Percentiles rank a stretch among this genome's conserved stretches.
Evolutionary conservation across 2,329 filamentous ascomycete species (phyloP).

Genomic region (Cryphonectria japonica): DNA sequence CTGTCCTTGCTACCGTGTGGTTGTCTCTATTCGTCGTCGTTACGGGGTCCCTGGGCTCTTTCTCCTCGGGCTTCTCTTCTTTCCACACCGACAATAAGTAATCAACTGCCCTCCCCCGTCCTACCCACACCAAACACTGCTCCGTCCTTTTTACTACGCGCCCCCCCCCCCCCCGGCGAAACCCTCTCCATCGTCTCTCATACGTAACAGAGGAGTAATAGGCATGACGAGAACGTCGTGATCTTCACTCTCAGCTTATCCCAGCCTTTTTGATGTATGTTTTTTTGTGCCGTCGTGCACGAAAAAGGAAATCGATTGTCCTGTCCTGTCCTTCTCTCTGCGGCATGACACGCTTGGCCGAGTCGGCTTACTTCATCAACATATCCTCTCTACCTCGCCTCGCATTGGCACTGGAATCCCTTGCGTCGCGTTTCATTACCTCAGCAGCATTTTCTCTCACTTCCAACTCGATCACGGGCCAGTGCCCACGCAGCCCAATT

Average conservation of each 20-base stretch:
- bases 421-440: constrained; percentile 11
- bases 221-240: neutral
- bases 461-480: constrained; percentile 13
- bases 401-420: neutral
- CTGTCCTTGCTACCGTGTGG: neutral
- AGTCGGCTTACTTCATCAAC: constrained; percentile 28
- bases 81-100: constrained; percentile 20
- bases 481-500: constrained; percentile 14
- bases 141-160: neutral
- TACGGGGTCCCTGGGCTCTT: neutral
- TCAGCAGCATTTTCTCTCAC: constrained; percentile 13
- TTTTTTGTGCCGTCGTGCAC: neutral
- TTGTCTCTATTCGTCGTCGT: neutral
- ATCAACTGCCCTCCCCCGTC: constrained; percentile 12
- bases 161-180: neutral
- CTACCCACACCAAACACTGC: neutral
- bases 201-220: neutral
- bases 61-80: neutral
- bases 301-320: neutral
- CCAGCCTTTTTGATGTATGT: constrained; percentile 4
- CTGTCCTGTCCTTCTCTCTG: neutral
- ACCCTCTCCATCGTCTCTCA: neutral
- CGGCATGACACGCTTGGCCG: neutral
- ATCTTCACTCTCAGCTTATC: neutral
- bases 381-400: constrained; percentile 17